A percentile compares a stretch with the other conserved stretches of the same genome.
phyloP scores from a whole-genome alignment of 2,329 filamentous ascomycete genomes.

The Calonectria henricotiae region DNA sequence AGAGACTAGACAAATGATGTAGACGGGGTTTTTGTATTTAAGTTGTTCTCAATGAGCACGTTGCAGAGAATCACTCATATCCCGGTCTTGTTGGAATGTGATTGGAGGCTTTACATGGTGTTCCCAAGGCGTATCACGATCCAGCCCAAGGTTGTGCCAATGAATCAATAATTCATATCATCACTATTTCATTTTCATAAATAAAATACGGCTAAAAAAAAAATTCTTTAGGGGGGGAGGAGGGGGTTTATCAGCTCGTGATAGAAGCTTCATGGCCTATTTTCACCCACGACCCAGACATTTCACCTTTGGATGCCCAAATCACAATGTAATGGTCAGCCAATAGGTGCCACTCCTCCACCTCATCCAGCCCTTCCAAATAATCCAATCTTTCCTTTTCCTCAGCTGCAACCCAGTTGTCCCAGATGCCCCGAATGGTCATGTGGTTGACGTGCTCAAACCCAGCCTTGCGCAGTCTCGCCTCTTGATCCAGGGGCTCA shows the following conservation, averaged over 20 bases:
- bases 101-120: not conserved
- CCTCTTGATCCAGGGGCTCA: slow-evolving; percentile 77
- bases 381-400: slow-evolving; percentile 87
- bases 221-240: too few relatives aligned
- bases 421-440: slow-evolving; percentile 77
- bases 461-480: slow-evolving; percentile 77
- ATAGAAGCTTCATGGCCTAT: slow-evolving; percentile 26
- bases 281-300: slow-evolving; percentile 46
- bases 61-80: slow-evolving; percentile 3
- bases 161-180: not conserved
- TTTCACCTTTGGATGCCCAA: slow-evolving; percentile 81
- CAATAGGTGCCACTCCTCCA: slow-evolving; percentile 93
- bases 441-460: slow-evolving; percentile 68
- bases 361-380: slow-evolving; percentile 92
- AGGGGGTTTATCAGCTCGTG: not conserved
- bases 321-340: slow-evolving; percentile 91
- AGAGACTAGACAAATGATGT: not conserved
- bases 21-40: not conserved
- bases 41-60: not conserved
- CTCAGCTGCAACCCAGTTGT: slow-evolving; percentile 77
- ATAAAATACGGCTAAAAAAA: not conserved
- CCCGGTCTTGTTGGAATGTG: not conserved
- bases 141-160: not conserved
- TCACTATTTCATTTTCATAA: not conserved
- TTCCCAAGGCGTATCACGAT: not conserved